Conservation (phyloP, 257 asterid species). For the Parsonsia alboflavescens region DNA sequence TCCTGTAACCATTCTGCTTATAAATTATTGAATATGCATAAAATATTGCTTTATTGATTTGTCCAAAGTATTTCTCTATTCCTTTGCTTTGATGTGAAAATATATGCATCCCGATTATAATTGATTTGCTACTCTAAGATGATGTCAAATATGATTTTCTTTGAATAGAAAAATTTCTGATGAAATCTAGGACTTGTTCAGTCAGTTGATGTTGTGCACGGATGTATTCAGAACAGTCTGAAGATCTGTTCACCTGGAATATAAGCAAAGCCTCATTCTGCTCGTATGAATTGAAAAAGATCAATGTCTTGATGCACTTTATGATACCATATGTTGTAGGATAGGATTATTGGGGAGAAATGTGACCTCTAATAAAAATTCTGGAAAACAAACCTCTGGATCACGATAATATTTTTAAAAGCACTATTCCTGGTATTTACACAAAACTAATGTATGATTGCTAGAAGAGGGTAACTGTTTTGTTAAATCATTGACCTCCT, state of each 20-base stretch:
- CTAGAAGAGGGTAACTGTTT: neutral
- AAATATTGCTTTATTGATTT: neutral
- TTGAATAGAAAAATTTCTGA: neutral
- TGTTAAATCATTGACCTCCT: neutral
- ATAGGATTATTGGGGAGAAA: neutral
- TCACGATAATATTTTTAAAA: neutral
- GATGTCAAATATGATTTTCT: neutral
- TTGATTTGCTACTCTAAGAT: neutral
- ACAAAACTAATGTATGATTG: neutral
- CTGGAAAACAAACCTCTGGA: neutral
- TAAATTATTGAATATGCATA: neutral
- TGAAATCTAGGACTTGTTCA: neutral
- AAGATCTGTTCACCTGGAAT: neutral
- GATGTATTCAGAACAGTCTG: neutral
- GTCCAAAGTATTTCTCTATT: neutral
- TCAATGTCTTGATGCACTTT: neutral
- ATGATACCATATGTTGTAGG: neutral
- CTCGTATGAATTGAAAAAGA: neutral
- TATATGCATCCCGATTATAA: neutral
- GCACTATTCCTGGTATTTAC: neutral
- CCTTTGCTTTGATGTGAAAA: neutral
- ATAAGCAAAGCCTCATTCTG: neutral
- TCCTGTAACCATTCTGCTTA: too few relatives aligned
- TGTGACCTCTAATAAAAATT: neutral
- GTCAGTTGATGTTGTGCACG: neutral